Percentiles rank a stretch among this genome's conserved stretches.
phyloP scores from a whole-genome alignment of 495 filamentous ascomycete species.

The Cetradonia linearis region DNA sequence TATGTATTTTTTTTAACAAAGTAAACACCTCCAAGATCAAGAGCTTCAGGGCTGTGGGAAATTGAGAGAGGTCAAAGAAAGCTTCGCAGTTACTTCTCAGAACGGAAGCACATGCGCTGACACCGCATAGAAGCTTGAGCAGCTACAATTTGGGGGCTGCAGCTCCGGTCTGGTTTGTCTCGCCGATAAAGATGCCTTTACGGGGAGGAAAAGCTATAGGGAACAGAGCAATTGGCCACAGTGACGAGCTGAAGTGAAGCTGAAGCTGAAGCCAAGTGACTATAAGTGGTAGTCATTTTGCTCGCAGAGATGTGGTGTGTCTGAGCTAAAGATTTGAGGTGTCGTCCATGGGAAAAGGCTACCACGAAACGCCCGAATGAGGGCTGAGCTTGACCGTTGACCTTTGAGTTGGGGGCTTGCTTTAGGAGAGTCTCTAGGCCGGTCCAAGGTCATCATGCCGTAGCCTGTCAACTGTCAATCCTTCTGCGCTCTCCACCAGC shows the following conservation, averaged over 20 bases:
- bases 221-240: constrained; percentile 12
- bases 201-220: constrained; percentile 3
- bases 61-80: background rate
- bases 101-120: background rate
- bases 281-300: constrained; percentile 15
- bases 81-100: constrained; percentile 1
- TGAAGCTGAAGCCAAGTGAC: constrained; percentile 7
- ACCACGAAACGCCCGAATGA: constrained; percentile 9
- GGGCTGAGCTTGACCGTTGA: constrained; percentile 4
- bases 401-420: constrained; percentile 6
- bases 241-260: constrained; percentile 7
- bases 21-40: background rate
- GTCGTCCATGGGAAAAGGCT: background rate
- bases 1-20: background rate
- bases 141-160: constrained; percentile 13
- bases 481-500: constrained; percentile 1
- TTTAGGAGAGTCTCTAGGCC: constrained; percentile 1
- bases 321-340: background rate
- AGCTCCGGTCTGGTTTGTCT: constrained; percentile 4
- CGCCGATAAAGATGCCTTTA: background rate
- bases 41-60: background rate
- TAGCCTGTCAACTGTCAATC: constrained; percentile 9
- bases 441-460: constrained; percentile 1
- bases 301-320: background rate
- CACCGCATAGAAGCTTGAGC: background rate